Base-by-base conservation (phyloP, 73 alveolate genomes). In the Tetrahymena thermophila region DNA sequence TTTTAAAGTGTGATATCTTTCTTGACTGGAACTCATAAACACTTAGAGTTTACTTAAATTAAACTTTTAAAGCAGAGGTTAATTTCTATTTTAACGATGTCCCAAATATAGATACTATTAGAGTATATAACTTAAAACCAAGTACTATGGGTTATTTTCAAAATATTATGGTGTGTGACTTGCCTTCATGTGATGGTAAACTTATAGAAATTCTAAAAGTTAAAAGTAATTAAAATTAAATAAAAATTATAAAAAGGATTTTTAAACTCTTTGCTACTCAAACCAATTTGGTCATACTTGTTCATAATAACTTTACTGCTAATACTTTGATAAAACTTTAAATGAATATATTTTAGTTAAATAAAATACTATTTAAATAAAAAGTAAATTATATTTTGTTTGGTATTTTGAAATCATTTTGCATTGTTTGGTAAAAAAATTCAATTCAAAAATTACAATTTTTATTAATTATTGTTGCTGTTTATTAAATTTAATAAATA, bases 101-200 rank as follows among this genome's bases (percentile, higher is more conserved):
- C 15, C 93, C 94, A 0, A 38, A 57, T 43, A 94, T 95, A 1
- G 94, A 95, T 95, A 42, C 93, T 35, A 56, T 95, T 7, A 50
- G 93, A 94, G 38, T 95, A 16, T 95, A 95, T 95, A 95, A 95
- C 93, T 95, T 95, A 50, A 85, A 89, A 35, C 95, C 95, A 50
- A 83, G 84, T 55, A 95, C 97, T 50, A 56, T 42, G 25, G 94
- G 97, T 85, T 95, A 94, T 94, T 95, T 94, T 94, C 35, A 95
- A 83, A 56, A 95, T 95, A 89, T 95, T 3, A 35, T 85, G 71
- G 35, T 95, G 31, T 95, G 97, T 38, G 40, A n/a, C 21, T 94
- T 10, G 7, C 89, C 93, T 35, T 85, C 95, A 43, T 95, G 97
- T 43, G 97, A 95, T 95, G 95, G 85, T 43, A 85, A 85, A 17